Conservation (phyloP, 139 green algal genomes). For the Haematococcus lacustris region DNA sequence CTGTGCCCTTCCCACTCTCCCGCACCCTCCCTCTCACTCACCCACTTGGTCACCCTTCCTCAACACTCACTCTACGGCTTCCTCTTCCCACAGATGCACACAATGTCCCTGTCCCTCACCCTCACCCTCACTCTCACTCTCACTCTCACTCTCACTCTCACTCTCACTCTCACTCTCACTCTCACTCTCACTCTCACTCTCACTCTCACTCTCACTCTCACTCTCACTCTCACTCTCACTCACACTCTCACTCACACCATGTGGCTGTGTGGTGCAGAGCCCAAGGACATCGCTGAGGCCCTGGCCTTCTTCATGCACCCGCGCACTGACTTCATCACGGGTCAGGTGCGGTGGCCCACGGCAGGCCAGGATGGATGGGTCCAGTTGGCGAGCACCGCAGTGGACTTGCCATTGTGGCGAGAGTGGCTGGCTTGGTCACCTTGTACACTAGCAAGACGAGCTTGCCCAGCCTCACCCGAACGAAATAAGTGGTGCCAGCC, state of each 20-base stretch:
- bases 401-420: neutral
- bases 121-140: too few relatives aligned
- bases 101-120: too few relatives aligned
- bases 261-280: neutral
- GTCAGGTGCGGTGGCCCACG: neutral
- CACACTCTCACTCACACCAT: neutral
- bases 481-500: neutral
- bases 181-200: neutral
- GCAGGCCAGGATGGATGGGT: neutral
- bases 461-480: neutral
- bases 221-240: neutral
- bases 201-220: neutral
- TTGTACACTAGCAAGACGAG: neutral
- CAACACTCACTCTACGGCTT: too few relatives aligned
- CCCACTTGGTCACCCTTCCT: too few relatives aligned
- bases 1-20: too few relatives aligned
- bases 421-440: neutral
- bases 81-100: too few relatives aligned
- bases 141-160: neutral
- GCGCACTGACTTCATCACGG: neutral
- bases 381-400: too few relatives aligned
- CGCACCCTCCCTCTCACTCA: too few relatives aligned
- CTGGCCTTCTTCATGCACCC: slow-evolving; percentile 1
- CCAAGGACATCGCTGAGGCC: neutral
- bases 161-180: neutral